Evolutionary conservation across 78 protist genomes (phyloP).

Genomic region (Speleostelium caveatum): DNA sequence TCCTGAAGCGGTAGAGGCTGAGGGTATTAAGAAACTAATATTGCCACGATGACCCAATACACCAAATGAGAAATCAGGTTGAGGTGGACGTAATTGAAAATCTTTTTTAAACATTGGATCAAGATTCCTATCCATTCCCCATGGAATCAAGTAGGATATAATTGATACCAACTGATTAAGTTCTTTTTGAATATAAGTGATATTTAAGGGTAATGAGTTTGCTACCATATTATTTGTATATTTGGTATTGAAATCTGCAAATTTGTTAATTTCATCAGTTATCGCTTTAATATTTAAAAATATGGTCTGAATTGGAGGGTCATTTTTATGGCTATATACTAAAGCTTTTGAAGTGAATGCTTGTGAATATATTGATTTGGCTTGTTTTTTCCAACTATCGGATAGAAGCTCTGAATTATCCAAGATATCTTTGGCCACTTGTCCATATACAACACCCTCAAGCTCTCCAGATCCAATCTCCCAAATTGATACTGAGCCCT

Average conservation of each 20-base stretch:
- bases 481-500: slow-evolving; percentile 79
- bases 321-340: slow-evolving; percentile 54
- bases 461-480: slow-evolving; percentile 78
- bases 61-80: slow-evolving; percentile 77
- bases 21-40: slow-evolving; percentile 33
- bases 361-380: background rate
- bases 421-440: slow-evolving; percentile 54
- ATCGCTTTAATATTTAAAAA: slow-evolving; percentile 67
- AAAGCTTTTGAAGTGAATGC: slow-evolving; percentile 24
- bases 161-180: slow-evolving; percentile 52
- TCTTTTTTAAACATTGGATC: slow-evolving; percentile 70
- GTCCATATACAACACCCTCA: slow-evolving; percentile 73
- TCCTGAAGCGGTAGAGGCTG: slow-evolving; percentile 15
- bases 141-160: slow-evolving; percentile 63
- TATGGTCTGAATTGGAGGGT: slow-evolving; percentile 74
- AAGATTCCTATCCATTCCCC: slow-evolving; percentile 61
- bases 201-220: background rate
- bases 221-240: background rate
- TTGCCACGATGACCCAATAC: slow-evolving; percentile 67
- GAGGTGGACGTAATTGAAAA: slow-evolving; percentile 70
- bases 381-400: slow-evolving; percentile 28
- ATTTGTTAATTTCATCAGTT: slow-evolving; percentile 43
- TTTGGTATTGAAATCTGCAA: slow-evolving; percentile 15
- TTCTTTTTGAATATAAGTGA: slow-evolving; percentile 21
- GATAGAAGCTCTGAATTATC: slow-evolving; percentile 43